phyloP scores from a whole-genome alignment of 192 early-diverging fungal genomes.

The Irineochytrium annulatum region DNA sequence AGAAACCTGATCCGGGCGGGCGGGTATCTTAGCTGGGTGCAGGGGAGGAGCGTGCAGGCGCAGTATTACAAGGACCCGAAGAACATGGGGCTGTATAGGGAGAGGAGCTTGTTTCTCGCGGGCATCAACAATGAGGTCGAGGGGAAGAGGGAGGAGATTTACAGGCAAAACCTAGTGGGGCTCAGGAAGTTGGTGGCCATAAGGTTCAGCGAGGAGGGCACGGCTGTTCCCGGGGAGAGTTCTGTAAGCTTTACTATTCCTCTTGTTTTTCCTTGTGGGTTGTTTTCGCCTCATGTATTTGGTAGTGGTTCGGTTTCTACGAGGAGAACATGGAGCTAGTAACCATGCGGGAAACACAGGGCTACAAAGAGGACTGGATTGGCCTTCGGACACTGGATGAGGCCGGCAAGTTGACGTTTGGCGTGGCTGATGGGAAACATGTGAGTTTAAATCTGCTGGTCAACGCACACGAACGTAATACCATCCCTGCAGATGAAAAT shows the following conservation, averaged over 20 bases:
- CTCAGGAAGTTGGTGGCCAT: slow-evolving; percentile 82
- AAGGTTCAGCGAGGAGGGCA: slow-evolving; percentile 71
- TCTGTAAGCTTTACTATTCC: slow-evolving; percentile 20
- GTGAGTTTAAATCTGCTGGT: slow-evolving; percentile 16
- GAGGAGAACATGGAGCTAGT: slow-evolving; percentile 36
- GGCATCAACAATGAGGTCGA: slow-evolving; percentile 78
- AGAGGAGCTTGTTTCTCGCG: slow-evolving; percentile 79
- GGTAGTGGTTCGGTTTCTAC: slow-evolving; percentile 35
- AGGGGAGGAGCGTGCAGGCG: slow-evolving; percentile 81
- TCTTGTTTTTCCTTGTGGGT: neutral
- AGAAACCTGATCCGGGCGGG: slow-evolving; percentile 71
- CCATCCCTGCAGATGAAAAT: neutral
- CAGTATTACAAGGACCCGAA: slow-evolving; percentile 77
- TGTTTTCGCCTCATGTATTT: neutral
- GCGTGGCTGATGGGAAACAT: slow-evolving; percentile 26
- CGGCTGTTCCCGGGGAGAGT: slow-evolving; percentile 53
- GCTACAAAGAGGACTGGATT: slow-evolving; percentile 45
- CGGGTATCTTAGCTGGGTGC: slow-evolving; percentile 81
- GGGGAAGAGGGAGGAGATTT: slow-evolving; percentile 45
- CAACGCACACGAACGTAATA: too few relatives aligned
- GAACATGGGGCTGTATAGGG: slow-evolving; percentile 66
- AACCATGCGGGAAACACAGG: slow-evolving; percentile 18
- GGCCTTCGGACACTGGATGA: slow-evolving; percentile 34
- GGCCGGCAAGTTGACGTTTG: slow-evolving; percentile 24
- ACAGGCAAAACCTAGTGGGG: slow-evolving; percentile 48